These are phyloP conservation scores for Ustulina deusta DNA, from an alignment of 2,329 filamentous ascomycete genomes.

Conservation along the genomic window DNA sequence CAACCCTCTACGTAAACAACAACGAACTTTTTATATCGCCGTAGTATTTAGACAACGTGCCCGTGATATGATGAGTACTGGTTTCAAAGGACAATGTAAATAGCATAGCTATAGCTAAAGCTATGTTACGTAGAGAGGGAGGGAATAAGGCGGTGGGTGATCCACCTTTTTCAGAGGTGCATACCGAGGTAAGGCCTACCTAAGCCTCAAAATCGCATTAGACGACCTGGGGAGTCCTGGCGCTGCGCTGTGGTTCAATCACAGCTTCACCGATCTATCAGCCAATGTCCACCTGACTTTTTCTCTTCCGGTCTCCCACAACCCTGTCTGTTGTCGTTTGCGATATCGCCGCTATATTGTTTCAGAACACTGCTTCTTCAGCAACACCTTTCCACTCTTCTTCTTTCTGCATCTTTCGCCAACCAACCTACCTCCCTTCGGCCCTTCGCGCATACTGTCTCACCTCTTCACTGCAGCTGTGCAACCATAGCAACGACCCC, in stretches of 20 bases:
- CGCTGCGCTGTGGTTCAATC: conserved; percentile 24
- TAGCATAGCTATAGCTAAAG: no score
- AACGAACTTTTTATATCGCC: no score
- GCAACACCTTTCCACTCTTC: not conserved
- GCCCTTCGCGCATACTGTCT: no score
- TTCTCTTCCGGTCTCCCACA: conserved; percentile 24
- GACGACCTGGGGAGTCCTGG: not conserved
- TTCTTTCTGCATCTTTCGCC: not conserved
- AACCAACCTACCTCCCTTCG: not conserved
- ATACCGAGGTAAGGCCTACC: conserved; percentile 2
- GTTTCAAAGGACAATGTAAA: not conserved
- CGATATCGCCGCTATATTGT: conserved; percentile 16
- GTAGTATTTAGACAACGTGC: no score
- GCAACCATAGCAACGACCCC: conserved; percentile 33
- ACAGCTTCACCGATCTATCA: conserved; percentile 30
- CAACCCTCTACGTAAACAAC: no score
- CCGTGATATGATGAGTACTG: no score
- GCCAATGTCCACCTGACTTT: conserved; percentile 27
- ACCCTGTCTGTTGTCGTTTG: not conserved
- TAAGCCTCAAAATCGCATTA: conserved; percentile 11
- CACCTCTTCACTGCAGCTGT: not conserved
- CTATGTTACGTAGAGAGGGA: no score
- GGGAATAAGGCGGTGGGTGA: not conserved
- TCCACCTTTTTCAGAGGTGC: conserved; percentile 21
- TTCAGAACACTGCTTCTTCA: not conserved